phyloP scores from a whole-genome alignment of 495 filamentous ascomycete species.

The Hypoxylon intermedium region DNA sequence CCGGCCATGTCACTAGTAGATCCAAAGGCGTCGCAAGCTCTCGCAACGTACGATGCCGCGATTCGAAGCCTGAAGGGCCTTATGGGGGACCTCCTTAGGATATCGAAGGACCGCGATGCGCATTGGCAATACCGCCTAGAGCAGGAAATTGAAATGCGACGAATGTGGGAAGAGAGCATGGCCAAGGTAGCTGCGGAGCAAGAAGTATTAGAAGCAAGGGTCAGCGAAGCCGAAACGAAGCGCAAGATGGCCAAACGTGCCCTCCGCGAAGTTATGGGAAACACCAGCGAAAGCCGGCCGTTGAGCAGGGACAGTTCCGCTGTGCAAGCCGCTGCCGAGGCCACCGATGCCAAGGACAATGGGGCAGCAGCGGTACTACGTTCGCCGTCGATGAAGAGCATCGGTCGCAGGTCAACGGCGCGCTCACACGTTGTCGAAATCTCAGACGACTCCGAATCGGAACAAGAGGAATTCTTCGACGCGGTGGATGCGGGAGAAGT shows the following conservation, averaged over 20 bases:
- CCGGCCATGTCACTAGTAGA: constrained; percentile 75
- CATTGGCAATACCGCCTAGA: constrained; percentile 97
- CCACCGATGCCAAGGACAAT: constrained; percentile 37
- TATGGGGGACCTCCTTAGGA: constrained; percentile 85
- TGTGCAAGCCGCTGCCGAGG: constrained; percentile 46
- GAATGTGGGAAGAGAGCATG: constrained; percentile 99
- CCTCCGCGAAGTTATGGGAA: constrained; percentile 83
- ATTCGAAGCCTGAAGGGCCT: constrained; percentile 86
- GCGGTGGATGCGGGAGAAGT: constrained; percentile 93
- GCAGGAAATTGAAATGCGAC: constrained; percentile 83
- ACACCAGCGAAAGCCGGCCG: constrained; percentile 56
- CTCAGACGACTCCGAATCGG: constrained; percentile 76
- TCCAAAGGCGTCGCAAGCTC: constrained; percentile 74
- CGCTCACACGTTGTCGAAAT: constrained; percentile 68
- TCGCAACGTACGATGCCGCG: constrained; percentile 87
- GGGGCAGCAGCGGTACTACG: constrained; percentile 43
- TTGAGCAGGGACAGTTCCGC: constrained; percentile 43
- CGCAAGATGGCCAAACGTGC: constrained; percentile 87
- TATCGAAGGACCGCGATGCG: constrained; percentile 89
- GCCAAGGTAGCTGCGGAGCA: constrained; percentile 90
- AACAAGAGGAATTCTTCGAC: constrained; percentile 97
- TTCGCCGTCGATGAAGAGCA: constrained; percentile 52
- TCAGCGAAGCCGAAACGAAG: constrained; percentile 90
- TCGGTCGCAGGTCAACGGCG: constrained; percentile 62
- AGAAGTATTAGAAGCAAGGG: constrained; percentile 83